Evolutionary conservation across 257 asterid genomes (phyloP), one percentile per base, ranked within the genome.

Genomic region (Orobanche coerulescens): DNA sequence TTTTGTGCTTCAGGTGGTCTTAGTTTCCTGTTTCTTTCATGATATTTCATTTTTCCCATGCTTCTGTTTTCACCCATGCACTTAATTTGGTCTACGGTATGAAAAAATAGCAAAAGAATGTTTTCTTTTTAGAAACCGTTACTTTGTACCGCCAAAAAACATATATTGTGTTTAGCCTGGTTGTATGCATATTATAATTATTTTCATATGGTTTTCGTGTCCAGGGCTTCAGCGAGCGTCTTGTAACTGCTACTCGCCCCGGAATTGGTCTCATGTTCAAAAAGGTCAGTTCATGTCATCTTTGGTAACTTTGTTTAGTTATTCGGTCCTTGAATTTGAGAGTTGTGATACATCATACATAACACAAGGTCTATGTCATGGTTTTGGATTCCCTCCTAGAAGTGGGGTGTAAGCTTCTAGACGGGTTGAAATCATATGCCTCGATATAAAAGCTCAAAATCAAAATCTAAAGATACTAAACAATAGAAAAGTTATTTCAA

Each of bases 201-300:
- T 33, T 47, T 50, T 55, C 2, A 53, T 59, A 13, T 57, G 61
- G 20, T 44, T 72, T 67, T 63, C 61, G 43, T 69, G 66, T 73
- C 25, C 83, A 93, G 99, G 99, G 99, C 31, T 93, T 89, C 79
- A 93, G 84, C 34, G 92, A 85, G 78, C 95, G 95, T 44, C 97
- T 93, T 64, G 94, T 79, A 67, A 87, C 90, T 46, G 86, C 90
- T 15, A 82, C 87, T 68, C 96, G 96, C 62, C 97, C 96, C 54
- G 92, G 81, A 71, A 83, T 93, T 25, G 97, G 96, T 56, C 81
- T 76, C 33, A 84, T 93, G 95, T 93, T 93, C 76, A 93, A 87
- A 74, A 92, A 87, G 99, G 99, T 93, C 49, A 63, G 70, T 73
- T 15, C 25, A 50, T 15, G 52, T 60, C 69, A 63, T 14, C 36